Evolutionary conservation across 257 asterid genomes (phyloP), one percentile per base, ranked within the genome.

Genomic region (Nicotiana knightiana): DNA sequence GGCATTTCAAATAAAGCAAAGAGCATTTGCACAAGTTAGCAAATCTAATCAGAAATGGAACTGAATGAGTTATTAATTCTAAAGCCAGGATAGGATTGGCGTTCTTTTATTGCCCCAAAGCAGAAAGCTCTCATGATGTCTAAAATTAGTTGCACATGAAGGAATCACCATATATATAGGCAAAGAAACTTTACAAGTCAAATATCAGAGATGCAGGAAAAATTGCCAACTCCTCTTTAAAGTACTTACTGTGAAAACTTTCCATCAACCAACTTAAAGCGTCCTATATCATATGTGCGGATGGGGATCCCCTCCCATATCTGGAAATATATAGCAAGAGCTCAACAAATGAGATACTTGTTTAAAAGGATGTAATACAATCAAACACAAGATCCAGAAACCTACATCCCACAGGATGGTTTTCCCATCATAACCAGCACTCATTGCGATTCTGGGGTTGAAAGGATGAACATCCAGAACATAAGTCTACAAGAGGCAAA

Each of bases 371-470:
- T 83, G 66, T 48, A 46, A 83, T 73, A 65, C 55, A 82, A 81
- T 73, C 43, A 37, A 85, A 68, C 57, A n/a, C 86, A 81, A 82
- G 81, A 82, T 67, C 62, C 62, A 78, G 35, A 82, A 81, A 91
- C 99, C 93, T 87, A 96, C 99, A 89, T 96, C 99, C 99, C 99
- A 96, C 83, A 96, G 79, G 86, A 96, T 94, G 76, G 99, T 91
- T 87, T 94, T 93, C 87, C 99, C 99, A 89, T 96, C 99, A 88
- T 96, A 96, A 81, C 99, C 99, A 87, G 99, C 98, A 84, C 98
- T 96, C 99, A 96, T 93, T 37, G 99, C 99, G 81, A 96, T 92
- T 87, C 99, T 89, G 78, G 99, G 99, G 86, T 94, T 93, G 83
- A 96, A 96, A 83, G 99, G 99, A 92, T 96, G 98, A 87, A 96